These are phyloP conservation scores for Gossypium schwendimanii DNA, from an alignment of 441 rosid species.

Conservation along the genomic window DNA sequence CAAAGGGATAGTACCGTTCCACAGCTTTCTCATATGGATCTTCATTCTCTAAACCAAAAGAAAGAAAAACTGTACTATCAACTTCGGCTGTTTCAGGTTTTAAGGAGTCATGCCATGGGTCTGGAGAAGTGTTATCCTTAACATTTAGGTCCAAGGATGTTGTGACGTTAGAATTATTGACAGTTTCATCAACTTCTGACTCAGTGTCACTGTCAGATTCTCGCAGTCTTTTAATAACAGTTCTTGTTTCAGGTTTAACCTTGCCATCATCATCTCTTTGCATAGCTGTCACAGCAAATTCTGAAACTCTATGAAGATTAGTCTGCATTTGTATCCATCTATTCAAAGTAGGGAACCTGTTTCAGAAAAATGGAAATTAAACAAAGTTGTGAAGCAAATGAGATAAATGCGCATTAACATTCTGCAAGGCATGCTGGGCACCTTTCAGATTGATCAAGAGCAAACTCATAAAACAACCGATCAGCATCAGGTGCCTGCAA, in stretches of 20 bases:
- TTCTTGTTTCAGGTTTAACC: conserved; percentile 51
- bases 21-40: conserved; percentile 88
- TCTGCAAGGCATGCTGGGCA: conserved; percentile 25
- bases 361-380: conserved; percentile 19
- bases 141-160: conserved; percentile 33
- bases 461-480: conserved; percentile 82
- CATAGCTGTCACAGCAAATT: conserved; percentile 74
- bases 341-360: conserved; percentile 90
- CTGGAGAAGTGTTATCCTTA: conserved; percentile 41
- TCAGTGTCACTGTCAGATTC: conserved; percentile 75
- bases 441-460: conserved; percentile 99
- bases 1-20: conserved; percentile 45
- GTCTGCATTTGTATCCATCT: conserved; percentile 99
- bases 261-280: conserved; percentile 41
- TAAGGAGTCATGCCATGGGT: conserved; percentile 28
- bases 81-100: conserved; percentile 41
- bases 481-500: conserved; percentile 72
- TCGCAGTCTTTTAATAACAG: conserved; percentile 68
- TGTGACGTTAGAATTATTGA: conserved; percentile 33
- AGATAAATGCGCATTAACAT: conserved; percentile 8
- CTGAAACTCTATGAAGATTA: conserved; percentile 92
- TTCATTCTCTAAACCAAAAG: conserved; percentile 93
- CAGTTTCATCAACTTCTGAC: conserved; percentile 63
- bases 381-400: conserved; percentile 10
- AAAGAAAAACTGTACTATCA: conserved; percentile 70